Conservation (phyloP, 2,329 filamentous ascomycete species). For the Trichoderma semiorbis region DNA sequence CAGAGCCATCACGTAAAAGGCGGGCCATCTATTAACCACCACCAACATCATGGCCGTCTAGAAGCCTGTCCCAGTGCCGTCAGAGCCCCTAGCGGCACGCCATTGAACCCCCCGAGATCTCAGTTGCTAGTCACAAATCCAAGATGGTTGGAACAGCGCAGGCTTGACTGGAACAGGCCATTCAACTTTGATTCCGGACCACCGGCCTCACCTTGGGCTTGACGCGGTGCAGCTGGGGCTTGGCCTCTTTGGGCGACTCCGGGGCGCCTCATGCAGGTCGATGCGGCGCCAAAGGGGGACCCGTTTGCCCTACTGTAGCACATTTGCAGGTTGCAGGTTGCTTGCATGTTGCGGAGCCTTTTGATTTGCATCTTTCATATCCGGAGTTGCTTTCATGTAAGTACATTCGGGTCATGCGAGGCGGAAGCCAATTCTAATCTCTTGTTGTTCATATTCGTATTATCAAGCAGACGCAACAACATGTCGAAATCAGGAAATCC, state of each 20-base stretch:
- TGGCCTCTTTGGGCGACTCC: conserved; percentile 18
- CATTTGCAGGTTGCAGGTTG: not conserved
- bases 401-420: not conserved
- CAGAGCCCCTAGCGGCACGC: not conserved
- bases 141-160: conserved; percentile 1
- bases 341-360: not conserved
- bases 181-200: not conserved
- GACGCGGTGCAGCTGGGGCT: not conserved
- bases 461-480: not conserved
- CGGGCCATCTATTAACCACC: conserved; percentile 5
- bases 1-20: not conserved
- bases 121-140: conserved; percentile 9
- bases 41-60: not conserved
- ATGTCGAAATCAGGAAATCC: not conserved
- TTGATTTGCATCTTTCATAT: not conserved
- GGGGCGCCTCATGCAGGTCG: conserved; percentile 16
- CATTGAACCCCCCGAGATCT: not conserved
- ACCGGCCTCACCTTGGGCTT: not conserved
- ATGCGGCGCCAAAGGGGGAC: not conserved
- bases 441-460: not conserved
- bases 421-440: not conserved
- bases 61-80: not conserved
- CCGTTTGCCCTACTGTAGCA: not conserved
- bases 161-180: not conserved
- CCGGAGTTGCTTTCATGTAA: not conserved